A percentile compares a stretch with the other conserved stretches of the same genome.
These are phyloP conservation scores for Candida mattraensis DNA, from an alignment of 805 yeast genomes.

Conservation along the genomic window DNA sequence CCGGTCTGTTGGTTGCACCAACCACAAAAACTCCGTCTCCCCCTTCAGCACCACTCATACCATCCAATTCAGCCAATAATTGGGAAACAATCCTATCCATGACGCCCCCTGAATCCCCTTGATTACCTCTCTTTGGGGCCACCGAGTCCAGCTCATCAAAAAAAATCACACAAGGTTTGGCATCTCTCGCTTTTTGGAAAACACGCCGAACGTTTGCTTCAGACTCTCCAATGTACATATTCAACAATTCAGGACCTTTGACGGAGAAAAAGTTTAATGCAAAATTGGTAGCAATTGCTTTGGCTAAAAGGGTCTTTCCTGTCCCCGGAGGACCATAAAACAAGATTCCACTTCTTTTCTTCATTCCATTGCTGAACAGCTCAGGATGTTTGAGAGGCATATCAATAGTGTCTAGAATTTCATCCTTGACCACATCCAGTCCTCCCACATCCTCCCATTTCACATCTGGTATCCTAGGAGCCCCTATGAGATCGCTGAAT, in stretches of 20 bases:
- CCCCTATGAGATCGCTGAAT: conserved; percentile 93
- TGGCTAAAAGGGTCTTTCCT: conserved; percentile 92
- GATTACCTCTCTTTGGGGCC: conserved; percentile 97
- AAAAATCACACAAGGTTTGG: conserved; percentile 95
- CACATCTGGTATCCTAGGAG: conserved; percentile 93
- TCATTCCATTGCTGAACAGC: conserved; percentile 81
- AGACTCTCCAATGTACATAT: conserved; percentile 98
- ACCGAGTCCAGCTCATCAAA: conserved; percentile 98
- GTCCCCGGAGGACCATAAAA: conserved; percentile 99
- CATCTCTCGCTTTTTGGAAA: conserved; percentile 92
- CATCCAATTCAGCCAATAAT: conserved; percentile 90
- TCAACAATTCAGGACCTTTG: conserved; percentile 93
- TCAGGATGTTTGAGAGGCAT: conserved; percentile 95
- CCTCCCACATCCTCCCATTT: conserved; percentile 99
- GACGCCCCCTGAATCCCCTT: conserved; percentile 98
- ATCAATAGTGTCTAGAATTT: conserved; percentile 92
- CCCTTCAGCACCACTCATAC: conserved; percentile 81
- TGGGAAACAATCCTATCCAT: conserved; percentile 99
- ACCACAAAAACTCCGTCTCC: conserved; percentile 94
- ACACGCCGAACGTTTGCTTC: conserved; percentile 96
- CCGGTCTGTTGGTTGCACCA: conserved; percentile 99
- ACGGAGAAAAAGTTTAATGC: conserved; percentile 93
- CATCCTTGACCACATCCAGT: conserved; percentile 83
- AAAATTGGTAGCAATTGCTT: conserved; percentile 95
- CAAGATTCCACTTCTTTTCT: conserved; percentile 89